phyloP scores from a whole-genome alignment of 1,139 yeast genomes.

The Pichia sp. region DNA sequence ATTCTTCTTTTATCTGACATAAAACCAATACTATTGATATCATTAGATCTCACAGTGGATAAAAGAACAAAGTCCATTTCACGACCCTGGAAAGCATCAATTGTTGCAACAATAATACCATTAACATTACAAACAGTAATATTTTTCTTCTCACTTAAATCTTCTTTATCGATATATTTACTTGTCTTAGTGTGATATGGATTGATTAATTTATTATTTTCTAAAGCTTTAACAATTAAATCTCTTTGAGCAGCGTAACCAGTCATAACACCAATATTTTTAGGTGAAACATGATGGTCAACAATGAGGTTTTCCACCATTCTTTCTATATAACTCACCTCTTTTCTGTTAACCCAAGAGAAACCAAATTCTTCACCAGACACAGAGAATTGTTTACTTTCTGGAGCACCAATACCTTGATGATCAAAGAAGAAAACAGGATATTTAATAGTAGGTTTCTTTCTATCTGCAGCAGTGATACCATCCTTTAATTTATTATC shows the following conservation, averaged over 20 bases:
- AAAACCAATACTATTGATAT: constrained; percentile 73
- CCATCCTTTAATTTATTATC: constrained; percentile 53
- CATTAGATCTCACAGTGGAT: constrained; percentile 89
- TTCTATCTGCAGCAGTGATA: constrained; percentile 44
- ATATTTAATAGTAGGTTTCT: constrained; percentile 17
- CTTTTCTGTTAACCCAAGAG: constrained; percentile 39
- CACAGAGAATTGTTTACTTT: constrained; percentile 18
- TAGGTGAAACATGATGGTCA: constrained; percentile 45
- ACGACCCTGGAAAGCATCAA: constrained; percentile 95
- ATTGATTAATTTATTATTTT: constrained; percentile 47
- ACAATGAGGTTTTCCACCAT: constrained; percentile 44
- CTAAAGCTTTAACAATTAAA: constrained; percentile 44
- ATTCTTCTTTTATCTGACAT: constrained; percentile 83
- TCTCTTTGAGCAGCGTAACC: constrained; percentile 74
- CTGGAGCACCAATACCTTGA: constrained; percentile 17
- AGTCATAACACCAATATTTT: constrained; percentile 59
- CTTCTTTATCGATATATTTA: constrained; percentile 32
- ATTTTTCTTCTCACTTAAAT: constrained; percentile 21
- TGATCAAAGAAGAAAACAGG: constrained; percentile 27
- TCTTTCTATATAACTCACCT: constrained; percentile 42
- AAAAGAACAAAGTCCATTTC: constrained; percentile 86
- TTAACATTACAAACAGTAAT: constrained; percentile 50
- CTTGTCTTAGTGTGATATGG: constrained; percentile 45
- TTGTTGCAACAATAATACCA: constrained; percentile 70
- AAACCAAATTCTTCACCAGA: constrained; percentile 23